phyloP scores from a whole-genome alignment of 2,329 filamentous ascomycete genomes.

The Mycocentrospora acerina region DNA sequence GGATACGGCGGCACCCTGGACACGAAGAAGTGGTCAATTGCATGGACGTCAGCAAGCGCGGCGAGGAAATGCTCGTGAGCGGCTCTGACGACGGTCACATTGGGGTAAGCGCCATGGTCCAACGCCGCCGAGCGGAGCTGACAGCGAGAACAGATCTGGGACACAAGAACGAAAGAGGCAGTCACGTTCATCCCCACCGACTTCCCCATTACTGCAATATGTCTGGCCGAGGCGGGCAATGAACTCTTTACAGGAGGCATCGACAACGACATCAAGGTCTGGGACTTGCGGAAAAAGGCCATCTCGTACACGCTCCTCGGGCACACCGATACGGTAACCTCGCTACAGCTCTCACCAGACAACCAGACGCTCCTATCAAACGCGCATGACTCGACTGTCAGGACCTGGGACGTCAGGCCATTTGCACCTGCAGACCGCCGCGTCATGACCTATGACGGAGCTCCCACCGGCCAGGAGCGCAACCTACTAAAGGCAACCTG shows the following conservation, averaged over 20 bases:
- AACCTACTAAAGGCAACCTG: constrained; percentile 89
- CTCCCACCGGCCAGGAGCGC: constrained; percentile 82
- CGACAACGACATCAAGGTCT: constrained; percentile 95
- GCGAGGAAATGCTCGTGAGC: constrained; percentile 86
- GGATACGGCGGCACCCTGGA: constrained; percentile 87
- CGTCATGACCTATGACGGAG: constrained; percentile 89
- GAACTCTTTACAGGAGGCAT: constrained; percentile 94
- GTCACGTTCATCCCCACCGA: constrained; percentile 86
- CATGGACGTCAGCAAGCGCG: constrained; percentile 83
- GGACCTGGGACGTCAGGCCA: constrained; percentile 94
- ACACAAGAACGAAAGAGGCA: constrained; percentile 86
- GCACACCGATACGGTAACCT: constrained; percentile 90
- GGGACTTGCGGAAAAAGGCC: constrained; percentile 91
- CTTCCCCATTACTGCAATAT: constrained; percentile 88
- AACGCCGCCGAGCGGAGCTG: constrained; percentile 5
- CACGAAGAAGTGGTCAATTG: constrained; percentile 97
- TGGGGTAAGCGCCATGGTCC: constrained; percentile 51
- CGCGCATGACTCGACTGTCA: constrained; percentile 88
- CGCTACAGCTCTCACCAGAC: constrained; percentile 87
- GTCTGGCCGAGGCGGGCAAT: constrained; percentile 90
- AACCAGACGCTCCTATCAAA: constrained; percentile 88
- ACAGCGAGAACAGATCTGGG: constrained; percentile 68
- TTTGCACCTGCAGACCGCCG: constrained; percentile 88
- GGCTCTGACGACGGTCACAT: constrained; percentile 93
- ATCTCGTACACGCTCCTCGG: constrained; percentile 85